Conservation (phyloP, 345 rosid genomes). For the Bruguiera parviflora region DNA sequence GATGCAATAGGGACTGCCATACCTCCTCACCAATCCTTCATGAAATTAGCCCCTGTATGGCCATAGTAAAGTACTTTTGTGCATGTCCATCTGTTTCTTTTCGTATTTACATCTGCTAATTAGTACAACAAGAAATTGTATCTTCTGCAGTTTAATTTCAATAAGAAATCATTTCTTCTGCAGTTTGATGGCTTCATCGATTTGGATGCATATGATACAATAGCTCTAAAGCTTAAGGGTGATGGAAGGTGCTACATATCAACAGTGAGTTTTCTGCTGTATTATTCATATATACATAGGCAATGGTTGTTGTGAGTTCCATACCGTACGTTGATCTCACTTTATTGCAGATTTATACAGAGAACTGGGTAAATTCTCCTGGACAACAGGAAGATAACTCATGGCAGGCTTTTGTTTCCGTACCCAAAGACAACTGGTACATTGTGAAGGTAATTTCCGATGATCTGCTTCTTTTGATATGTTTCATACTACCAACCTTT, state of each 20-base stretch:
- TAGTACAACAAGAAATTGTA: too few relatives aligned
- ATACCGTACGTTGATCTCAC: neutral
- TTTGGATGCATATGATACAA: conserved; percentile 73
- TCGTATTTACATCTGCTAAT: too few relatives aligned
- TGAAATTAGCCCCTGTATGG: neutral
- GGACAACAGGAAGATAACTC: conserved; percentile 91
- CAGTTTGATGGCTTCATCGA: conserved; percentile 95
- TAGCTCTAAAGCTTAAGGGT: conserved; percentile 83
- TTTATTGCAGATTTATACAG: conserved; percentile 72
- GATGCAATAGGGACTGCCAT: too few relatives aligned
- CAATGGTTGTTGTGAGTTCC: neutral
- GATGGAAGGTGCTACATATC: conserved; percentile 93
- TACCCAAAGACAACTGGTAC: conserved; percentile 77
- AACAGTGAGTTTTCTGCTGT: conserved; percentile 50
- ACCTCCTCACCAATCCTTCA: neutral
- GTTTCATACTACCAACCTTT: too few relatives aligned
- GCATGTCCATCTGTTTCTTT: neutral
- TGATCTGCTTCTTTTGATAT: too few relatives aligned
- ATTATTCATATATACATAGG: neutral
- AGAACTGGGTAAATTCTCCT: conserved; percentile 93
- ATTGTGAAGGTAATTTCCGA: conserved; percentile 49
- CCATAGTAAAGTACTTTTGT: neutral
- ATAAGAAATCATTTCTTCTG: conserved; percentile 15
- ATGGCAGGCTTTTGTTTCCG: conserved; percentile 89
- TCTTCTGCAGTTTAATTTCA: neutral